Conservation (phyloP, 2,329 filamentous ascomycete genomes). For the Dendrostoma leiphaemia region DNA sequence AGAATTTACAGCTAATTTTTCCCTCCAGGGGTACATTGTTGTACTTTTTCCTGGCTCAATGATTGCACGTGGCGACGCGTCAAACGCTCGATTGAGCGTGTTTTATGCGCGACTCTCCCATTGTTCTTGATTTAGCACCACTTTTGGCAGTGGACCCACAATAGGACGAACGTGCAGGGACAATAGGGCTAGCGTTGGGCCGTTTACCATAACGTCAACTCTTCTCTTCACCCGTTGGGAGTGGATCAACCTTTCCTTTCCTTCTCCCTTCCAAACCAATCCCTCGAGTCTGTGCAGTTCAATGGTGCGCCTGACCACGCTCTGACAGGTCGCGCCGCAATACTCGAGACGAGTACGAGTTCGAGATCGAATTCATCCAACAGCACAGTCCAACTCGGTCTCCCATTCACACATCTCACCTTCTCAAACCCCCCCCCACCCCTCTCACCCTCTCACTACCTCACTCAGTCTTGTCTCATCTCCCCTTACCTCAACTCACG, state of each 20-base stretch:
- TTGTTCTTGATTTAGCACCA: background rate
- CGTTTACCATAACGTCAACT: background rate
- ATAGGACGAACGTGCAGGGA: background rate
- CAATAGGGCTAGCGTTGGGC: background rate
- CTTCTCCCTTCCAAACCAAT: background rate
- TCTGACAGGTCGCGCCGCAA: background rate
- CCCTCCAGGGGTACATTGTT: background rate
- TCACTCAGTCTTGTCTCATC: too few species aligned
- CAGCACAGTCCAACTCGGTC: too few species aligned
- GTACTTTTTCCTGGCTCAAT: background rate
- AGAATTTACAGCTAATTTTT: too few species aligned
- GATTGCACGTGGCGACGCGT: conserved; percentile 1
- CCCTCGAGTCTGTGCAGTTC: background rate
- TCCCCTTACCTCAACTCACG: background rate
- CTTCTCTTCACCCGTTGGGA: background rate
- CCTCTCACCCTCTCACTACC: background rate
- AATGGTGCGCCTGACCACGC: background rate
- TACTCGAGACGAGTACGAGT: background rate
- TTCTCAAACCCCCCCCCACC: background rate
- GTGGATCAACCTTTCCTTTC: background rate
- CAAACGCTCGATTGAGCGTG: background rate
- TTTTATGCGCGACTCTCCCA: background rate
- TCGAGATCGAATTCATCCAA: too few species aligned
- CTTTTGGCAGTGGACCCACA: background rate
- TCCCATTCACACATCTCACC: background rate